A percentile compares a stretch with the other conserved stretches of the same genome.
Evolutionary conservation across 495 filamentous ascomycete species (phyloP).

Genomic region (Neurospora sp.): DNA sequence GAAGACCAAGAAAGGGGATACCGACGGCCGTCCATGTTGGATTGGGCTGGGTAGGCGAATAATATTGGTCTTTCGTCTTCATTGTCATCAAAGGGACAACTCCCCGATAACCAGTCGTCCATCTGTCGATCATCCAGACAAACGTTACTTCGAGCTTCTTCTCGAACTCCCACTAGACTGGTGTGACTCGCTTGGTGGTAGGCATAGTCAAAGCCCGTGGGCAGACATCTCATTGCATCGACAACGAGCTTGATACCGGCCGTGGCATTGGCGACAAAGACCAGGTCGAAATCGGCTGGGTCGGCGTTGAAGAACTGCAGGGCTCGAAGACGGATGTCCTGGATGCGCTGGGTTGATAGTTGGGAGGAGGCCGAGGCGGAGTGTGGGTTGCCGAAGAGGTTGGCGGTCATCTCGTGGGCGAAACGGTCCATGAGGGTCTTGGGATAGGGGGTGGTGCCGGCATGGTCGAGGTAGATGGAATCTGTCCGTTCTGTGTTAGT

Average conservation of each 20-base stretch:
- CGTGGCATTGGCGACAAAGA: constrained; percentile 89
- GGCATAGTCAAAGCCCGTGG: constrained; percentile 64
- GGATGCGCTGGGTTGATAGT: constrained; percentile 59
- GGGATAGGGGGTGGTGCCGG: constrained; percentile 72
- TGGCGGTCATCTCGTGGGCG: constrained; percentile 60
- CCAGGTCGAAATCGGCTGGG: constrained; percentile 72
- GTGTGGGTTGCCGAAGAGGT: constrained; percentile 86
- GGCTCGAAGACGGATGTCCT: constrained; percentile 61
- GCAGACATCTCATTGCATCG: constrained; percentile 57
- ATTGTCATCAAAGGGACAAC: constrained; percentile 8
- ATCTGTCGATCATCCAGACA: constrained; percentile 67
- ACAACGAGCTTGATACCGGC: constrained; percentile 80
- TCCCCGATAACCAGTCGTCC: constrained; percentile 49
- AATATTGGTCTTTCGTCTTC: constrained; percentile 28
- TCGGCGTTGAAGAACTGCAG: constrained; percentile 78
- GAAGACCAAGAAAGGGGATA: constrained; percentile 62
- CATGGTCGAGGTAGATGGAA: constrained; percentile 84
- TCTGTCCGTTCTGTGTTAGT: constrained; percentile 33
- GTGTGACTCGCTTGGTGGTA: constrained; percentile 85
- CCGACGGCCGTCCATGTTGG: constrained; percentile 84
- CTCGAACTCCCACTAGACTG: constrained; percentile 74
- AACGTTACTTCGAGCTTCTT: constrained; percentile 49
- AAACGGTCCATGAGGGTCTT: constrained; percentile 76
- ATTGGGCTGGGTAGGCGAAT: constrained; percentile 84
- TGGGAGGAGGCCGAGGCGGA: constrained; percentile 77